Conservation (phyloP, 805 yeast species). For the Sugiyamaella americana region DNA sequence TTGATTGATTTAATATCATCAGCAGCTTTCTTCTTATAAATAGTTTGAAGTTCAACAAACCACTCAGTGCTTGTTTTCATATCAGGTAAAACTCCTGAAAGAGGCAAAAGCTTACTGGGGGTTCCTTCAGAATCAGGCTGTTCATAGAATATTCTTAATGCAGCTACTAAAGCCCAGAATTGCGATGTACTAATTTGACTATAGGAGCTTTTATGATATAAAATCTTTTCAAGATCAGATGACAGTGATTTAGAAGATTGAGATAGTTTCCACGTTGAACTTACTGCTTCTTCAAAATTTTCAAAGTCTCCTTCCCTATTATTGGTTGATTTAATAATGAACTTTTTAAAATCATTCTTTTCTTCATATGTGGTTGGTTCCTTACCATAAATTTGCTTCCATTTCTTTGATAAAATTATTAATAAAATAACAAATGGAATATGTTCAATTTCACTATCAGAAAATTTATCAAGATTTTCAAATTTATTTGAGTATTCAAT, state of each 20-base stretch:
- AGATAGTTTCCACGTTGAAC: constrained; percentile 40
- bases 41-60: constrained; percentile 50
- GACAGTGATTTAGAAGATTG: constrained; percentile 27
- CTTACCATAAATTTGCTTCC: constrained; percentile 30
- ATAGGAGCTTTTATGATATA: constrained; percentile 4
- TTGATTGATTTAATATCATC: constrained; percentile 42
- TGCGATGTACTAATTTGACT: constrained; percentile 13
- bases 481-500: constrained; percentile 43
- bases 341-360: constrained; percentile 37
- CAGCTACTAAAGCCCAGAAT: constrained; percentile 60
- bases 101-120: constrained; percentile 41
- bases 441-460: constrained; percentile 44
- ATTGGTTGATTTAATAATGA: constrained; percentile 36
- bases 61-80: constrained; percentile 72
- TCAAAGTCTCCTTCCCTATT: constrained; percentile 34
- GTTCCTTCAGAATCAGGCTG: constrained; percentile 29
- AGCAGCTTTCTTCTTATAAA: constrained; percentile 45
- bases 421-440: constrained; percentile 65
- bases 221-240: constrained; percentile 13
- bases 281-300: constrained; percentile 48
- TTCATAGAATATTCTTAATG: constrained; percentile 40
- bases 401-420: constrained; percentile 45
- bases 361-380: constrained; percentile 35
- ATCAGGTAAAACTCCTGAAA: constrained; percentile 75
- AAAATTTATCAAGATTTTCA: constrained; percentile 39